phyloP scores from a whole-genome alignment of 768 basidiomycete species.

The Goffeauzyma gilvescens region DNA sequence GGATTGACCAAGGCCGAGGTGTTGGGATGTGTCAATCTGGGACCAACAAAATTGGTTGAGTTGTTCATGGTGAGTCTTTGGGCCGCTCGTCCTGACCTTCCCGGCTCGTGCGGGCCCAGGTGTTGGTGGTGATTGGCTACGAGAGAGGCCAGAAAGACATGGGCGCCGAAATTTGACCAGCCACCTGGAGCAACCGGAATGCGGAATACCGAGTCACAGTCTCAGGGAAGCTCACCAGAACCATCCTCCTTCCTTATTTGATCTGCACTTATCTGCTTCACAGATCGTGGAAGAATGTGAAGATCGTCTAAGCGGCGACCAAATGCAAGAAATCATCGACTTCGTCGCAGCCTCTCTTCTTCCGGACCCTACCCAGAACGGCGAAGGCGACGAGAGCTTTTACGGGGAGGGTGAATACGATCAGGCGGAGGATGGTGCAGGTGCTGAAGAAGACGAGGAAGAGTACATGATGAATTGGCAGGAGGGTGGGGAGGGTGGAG shows the following conservation, averaged over 20 bases:
- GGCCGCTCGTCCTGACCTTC: too few species aligned
- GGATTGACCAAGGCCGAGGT: conserved; percentile 78
- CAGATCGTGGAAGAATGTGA: conserved; percentile 85
- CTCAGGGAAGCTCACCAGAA: not conserved
- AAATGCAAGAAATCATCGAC: conserved; percentile 47
- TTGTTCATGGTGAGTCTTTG: conserved; percentile 70
- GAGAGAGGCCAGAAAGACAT: too few species aligned
- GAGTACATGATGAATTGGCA: conserved; percentile 21
- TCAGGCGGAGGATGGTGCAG: conserved; percentile 8
- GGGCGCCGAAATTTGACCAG: too few species aligned
- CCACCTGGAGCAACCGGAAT: too few species aligned
- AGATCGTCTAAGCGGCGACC: conserved; percentile 48
- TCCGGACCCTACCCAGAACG: conserved; percentile 2
- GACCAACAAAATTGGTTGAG: conserved; percentile 61
- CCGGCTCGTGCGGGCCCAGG: too few species aligned
- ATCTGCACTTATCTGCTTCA: not conserved
- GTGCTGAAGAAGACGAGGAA: conserved; percentile 8
- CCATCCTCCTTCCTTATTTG: not conserved
- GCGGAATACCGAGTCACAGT: too few species aligned
- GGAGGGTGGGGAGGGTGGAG: conserved; percentile 22
- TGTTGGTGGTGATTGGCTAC: too few species aligned
- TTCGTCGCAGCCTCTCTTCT: conserved; percentile 34
- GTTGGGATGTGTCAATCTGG: conserved; percentile 70
- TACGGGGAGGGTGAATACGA: conserved; percentile 10
- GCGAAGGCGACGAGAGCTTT: conserved; percentile 3